A percentile compares a stretch with the other conserved stretches of the same genome.
These are phyloP conservation scores for Triangularia setosa DNA, from an alignment of 2,329 filamentous ascomycete genomes.

Conservation along the genomic window DNA sequence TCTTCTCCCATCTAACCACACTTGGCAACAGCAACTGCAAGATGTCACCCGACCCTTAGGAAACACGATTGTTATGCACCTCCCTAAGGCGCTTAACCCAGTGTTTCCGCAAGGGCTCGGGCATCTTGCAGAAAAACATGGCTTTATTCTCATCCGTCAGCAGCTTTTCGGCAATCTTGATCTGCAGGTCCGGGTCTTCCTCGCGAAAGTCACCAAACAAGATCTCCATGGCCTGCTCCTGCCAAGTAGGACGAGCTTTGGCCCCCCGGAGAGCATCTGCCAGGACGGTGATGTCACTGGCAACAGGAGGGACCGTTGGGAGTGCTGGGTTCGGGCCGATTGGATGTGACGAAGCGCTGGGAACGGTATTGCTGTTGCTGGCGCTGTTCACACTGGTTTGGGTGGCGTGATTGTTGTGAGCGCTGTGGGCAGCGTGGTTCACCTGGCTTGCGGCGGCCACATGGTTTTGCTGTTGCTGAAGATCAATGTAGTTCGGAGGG, in stretches of 20 bases:
- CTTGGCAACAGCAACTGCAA: background rate
- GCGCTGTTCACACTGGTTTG: slow-evolving; percentile 14
- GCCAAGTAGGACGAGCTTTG: slow-evolving; percentile 44
- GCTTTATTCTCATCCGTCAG: slow-evolving; percentile 58
- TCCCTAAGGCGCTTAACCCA: slow-evolving; percentile 54
- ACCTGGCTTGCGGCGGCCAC: slow-evolving; percentile 7
- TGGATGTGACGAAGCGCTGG: background rate
- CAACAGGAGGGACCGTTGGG: slow-evolving; percentile 4
- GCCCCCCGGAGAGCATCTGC: slow-evolving; percentile 40
- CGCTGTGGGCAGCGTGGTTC: slow-evolving; percentile 10
- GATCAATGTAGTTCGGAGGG: slow-evolving; percentile 24
- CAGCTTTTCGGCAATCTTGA: slow-evolving; percentile 56
- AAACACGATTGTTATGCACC: slow-evolving; percentile 30
- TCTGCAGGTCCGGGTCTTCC: slow-evolving; percentile 55
- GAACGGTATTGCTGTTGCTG: slow-evolving; percentile 8
- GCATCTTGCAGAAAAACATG: slow-evolving; percentile 61
- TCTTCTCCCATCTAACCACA: background rate
- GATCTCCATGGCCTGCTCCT: slow-evolving; percentile 55
- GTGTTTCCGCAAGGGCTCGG: slow-evolving; percentile 47
- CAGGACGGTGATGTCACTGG: slow-evolving; percentile 31
- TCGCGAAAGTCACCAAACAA: slow-evolving; percentile 56
- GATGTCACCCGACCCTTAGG: background rate
- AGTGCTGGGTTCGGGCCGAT: background rate
- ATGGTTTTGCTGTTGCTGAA: slow-evolving; percentile 20
- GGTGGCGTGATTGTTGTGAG: slow-evolving; percentile 13